phyloP scores from a whole-genome alignment of 352 stramenopile genomes.

The Pythium dissimile region DNA sequence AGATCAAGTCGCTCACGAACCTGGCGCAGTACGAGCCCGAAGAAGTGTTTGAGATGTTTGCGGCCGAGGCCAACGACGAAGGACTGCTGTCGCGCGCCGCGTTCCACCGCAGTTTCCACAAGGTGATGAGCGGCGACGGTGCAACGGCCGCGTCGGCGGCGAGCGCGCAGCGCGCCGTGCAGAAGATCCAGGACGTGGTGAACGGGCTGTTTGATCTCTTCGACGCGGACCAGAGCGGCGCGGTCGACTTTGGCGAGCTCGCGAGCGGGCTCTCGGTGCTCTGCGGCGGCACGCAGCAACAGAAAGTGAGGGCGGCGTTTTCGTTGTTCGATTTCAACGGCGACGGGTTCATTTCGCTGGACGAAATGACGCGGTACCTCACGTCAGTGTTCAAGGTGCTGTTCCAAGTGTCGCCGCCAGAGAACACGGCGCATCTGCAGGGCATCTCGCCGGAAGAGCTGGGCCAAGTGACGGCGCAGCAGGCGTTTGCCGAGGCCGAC shows the following conservation, averaged over 20 bases:
- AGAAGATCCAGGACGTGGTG: constrained; percentile 56
- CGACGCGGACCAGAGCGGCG: constrained; percentile 63
- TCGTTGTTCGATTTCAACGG: constrained; percentile 87
- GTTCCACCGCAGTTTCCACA: constrained; percentile 78
- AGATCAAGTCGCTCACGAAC: constrained; percentile 82
- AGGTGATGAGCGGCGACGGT: constrained; percentile 43
- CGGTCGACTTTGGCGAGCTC: constrained; percentile 83
- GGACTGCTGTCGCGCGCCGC: constrained; percentile 65
- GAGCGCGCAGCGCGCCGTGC: constrained; percentile 25
- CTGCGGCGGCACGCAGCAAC: constrained; percentile 78
- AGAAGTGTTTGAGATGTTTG: constrained; percentile 88
- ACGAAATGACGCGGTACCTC: constrained; percentile 86
- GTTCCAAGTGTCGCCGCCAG: constrained; percentile 51
- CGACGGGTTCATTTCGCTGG: constrained; percentile 83
- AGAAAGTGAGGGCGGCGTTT: constrained; percentile 85
- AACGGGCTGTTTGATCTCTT: constrained; percentile 81
- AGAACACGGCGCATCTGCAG: constrained; percentile 32
- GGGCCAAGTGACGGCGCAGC: constrained; percentile 70
- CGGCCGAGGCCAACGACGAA: constrained; percentile 64
- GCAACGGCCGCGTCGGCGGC: constrained; percentile 5
- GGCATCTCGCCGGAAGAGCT: constrained; percentile 75
- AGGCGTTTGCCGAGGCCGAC: constrained; percentile 72
- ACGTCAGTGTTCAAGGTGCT: constrained; percentile 86
- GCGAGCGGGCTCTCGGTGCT: constrained; percentile 79
- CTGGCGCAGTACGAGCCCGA: constrained; percentile 69